Base-by-base conservation (phyloP, 2,329 filamentous ascomycete genomes). In the Lachnellula cervina region DNA sequence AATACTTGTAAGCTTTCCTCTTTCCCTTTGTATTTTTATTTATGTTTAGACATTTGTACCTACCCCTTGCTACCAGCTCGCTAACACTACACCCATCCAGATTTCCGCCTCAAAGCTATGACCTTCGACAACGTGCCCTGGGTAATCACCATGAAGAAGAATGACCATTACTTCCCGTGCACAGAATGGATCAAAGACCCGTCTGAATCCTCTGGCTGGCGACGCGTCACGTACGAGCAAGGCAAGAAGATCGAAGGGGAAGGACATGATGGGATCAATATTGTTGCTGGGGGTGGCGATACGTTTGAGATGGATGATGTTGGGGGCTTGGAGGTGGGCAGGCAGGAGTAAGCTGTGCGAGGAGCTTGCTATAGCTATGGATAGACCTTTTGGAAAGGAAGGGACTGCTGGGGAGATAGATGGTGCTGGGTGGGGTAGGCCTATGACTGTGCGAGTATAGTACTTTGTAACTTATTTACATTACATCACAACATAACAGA, bases 91-190 rank as follows among this genome's bases (percentile, higher is more conserved):
- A 19, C 32, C 6, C 17, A 19, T 14, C 32, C 55, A 87, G 84
- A 99, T 74, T 99, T 99, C 84, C 86, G 94, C 17, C 80, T 99
- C 52, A 92, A 93, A 71, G 90, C 94, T n/a, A 90, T 97, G 71
- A 97, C 94, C 0, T 99, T 99, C 68, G 94, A 99, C 72, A 96
- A 95, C 67, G 91, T 99, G 9, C 93, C 93, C 3, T 99, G 94
- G 91, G 91, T 99, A n/a, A 90, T 95, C 40, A 99, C 94, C 8
- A 96, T 99, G 89, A 99, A 99, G 84, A 97, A 97, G 82, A 97
- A 97, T 66, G 93, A 99, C 70, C 94, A 99, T 73, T 99, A 99
- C 71, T 88, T 88, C 72, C 84, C 85, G 0, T 87, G 83, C 0
- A 81, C 83, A 71, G 85, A 88, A 66, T 86, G 83, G 79, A 80